phyloP scores from a whole-genome alignment of 805 yeast genomes.

The Metschnikowia sp. region DNA sequence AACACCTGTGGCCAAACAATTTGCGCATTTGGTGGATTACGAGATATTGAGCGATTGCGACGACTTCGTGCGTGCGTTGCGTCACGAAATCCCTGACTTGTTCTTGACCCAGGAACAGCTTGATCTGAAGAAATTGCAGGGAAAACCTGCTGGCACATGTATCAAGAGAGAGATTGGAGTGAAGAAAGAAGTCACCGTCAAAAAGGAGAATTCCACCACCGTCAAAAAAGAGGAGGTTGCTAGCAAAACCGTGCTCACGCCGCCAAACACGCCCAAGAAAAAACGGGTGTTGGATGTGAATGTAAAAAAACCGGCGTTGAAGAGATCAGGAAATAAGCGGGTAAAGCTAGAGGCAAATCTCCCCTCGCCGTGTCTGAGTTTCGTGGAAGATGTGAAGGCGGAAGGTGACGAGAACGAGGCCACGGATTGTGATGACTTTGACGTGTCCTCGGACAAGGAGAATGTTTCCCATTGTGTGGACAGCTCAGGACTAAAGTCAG shows the following conservation, averaged over 20 bases:
- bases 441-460: constrained; percentile 3
- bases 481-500: no score
- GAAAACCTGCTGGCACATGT: constrained; percentile 1
- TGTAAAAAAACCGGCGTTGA: constrained; percentile 18
- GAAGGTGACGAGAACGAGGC: constrained; percentile 15
- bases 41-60: constrained; percentile 83
- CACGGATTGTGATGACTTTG: constrained; percentile 16
- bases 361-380: constrained; percentile 37
- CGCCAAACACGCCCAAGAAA: constrained; percentile 34
- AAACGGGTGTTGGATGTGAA: constrained; percentile 14
- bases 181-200: constrained; percentile 1
- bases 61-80: constrained; percentile 61
- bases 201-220: no score
- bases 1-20: constrained; percentile 56
- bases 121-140: constrained; percentile 38
- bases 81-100: constrained; percentile 54
- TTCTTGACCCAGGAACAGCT: constrained; percentile 56
- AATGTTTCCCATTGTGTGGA: neutral
- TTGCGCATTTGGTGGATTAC: constrained; percentile 75
- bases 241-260: constrained; percentile 22
- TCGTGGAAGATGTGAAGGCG: constrained; percentile 19
- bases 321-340: constrained; percentile 11
- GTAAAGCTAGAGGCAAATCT: constrained; percentile 17
- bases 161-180: constrained; percentile 9
- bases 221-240: neutral